A percentile compares a stretch with the other conserved stretches of the same genome.
Evolutionary conservation across 2,329 filamentous ascomycete species (phyloP).

Genomic region (Penicillium sp.): DNA sequence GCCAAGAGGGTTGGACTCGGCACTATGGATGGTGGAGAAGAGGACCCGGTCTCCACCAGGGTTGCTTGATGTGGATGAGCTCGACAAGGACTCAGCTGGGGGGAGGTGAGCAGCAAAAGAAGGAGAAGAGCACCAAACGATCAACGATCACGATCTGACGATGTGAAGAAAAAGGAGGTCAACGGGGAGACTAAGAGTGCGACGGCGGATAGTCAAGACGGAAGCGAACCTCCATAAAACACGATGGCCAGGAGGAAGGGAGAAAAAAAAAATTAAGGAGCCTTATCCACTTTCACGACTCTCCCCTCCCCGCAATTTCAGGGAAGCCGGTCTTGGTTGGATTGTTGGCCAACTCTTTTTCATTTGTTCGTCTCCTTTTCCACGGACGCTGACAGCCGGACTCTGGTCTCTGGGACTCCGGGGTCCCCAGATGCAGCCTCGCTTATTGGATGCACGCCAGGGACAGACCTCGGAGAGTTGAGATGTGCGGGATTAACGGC

Average conservation of each 20-base stretch:
- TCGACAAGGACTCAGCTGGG: too few relatives aligned
- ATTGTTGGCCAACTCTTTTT: background rate
- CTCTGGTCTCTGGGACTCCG: slow-evolving; percentile 2
- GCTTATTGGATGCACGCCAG: slow-evolving; percentile 8
- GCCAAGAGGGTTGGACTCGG: too few relatives aligned
- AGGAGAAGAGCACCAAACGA: too few relatives aligned
- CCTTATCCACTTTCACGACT: slow-evolving; percentile 12
- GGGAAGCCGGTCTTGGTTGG: slow-evolving; percentile 1
- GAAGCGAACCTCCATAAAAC: slow-evolving; percentile 2
- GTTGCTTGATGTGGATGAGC: too few relatives aligned
- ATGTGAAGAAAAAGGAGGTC: background rate
- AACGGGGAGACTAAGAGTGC: slow-evolving; percentile 6
- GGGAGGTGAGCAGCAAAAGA: too few relatives aligned
- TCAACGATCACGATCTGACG: too few relatives aligned
- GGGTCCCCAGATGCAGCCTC: slow-evolving; percentile 8
- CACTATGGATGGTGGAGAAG: too few relatives aligned
- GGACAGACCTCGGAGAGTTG: background rate
- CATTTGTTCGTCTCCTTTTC: background rate
- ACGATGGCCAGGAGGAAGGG: background rate
- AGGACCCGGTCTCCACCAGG: too few relatives aligned
- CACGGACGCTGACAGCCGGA: background rate
- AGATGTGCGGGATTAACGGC: slow-evolving; percentile 5
- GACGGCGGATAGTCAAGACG: slow-evolving; percentile 5
- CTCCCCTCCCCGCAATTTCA: slow-evolving; percentile 18
- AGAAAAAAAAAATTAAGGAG: slow-evolving; percentile 7